Evolutionary conservation across 345 rosid species (phyloP), one percentile per base, ranked within the genome.

Genomic region (Adansonia digitata): DNA sequence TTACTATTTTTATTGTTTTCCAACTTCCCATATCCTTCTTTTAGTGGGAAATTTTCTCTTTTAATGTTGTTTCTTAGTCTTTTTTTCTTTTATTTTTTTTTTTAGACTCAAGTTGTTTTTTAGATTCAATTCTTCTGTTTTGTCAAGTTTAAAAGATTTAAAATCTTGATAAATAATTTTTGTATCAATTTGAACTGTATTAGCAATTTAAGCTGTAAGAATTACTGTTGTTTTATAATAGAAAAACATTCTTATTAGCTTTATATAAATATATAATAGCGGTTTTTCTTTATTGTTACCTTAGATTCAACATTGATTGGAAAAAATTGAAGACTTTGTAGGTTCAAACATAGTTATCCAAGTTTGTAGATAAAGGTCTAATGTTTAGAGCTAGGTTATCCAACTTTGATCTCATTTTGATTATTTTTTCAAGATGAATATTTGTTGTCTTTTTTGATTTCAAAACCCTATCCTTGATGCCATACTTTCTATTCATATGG

Each of bases 281-380:
- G 45, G 63, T 60, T 43, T 27, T 31, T 56, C 70, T 71, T 43
- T 76, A 35, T 82, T 71, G n/a, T 39, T 82, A 71, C 57, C 72
- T 78, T 84, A 94, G 99, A 82, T 94, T 94, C 82, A 97, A 94
- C 66, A 98, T 98, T 17, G 99, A 92, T 81, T 92, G 98, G 99
- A 94, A 94, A 80, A 94, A 92, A 94, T 92, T 66, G 98, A 94
- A 84, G 99, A 94, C 87, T 92, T 94, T 81, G 97, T 94, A 57
- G 96, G 98, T 73, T 91, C 99, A 7, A 94, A 94, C 86, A 89
- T 96, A n/a, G 99, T 94, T 62, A 94, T 92, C 74, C 97, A 94
- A 98, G 98, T 92, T 76, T 77, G 56, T 73, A 69, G 57, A 56
- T 39, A 31, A 39, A 64, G 78, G 8, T 72, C 60, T 34, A 26